Percentiles rank a stretch among this genome's conserved stretches.
These are phyloP conservation scores for Juglanconis juglandina DNA, from an alignment of 2,329 filamentous ascomycete genomes.

Conservation along the genomic window DNA sequence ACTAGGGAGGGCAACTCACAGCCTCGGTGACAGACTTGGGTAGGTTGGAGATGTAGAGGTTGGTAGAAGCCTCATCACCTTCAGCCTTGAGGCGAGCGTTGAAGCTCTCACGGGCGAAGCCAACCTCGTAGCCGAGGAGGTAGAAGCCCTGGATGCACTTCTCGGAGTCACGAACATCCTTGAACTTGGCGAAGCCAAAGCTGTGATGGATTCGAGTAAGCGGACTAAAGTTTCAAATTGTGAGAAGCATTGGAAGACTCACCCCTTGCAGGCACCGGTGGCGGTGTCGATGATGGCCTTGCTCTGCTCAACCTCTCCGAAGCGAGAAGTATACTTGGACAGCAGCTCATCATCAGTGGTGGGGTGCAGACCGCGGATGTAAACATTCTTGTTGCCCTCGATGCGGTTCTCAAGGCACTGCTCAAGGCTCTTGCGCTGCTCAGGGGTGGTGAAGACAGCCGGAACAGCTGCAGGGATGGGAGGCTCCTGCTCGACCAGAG, in stretches of 20 bases:
- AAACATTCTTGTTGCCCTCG: constrained; percentile 91
- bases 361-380: constrained; percentile 92
- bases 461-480: constrained; percentile 84
- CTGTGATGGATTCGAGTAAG: constrained; percentile 46
- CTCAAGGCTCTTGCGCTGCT: constrained; percentile 84
- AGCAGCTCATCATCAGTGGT: constrained; percentile 93
- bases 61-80: constrained; percentile 84
- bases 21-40: constrained; percentile 89
- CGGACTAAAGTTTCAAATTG: constrained; percentile 5
- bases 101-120: constrained; percentile 95
- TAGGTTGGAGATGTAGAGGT: constrained; percentile 96
- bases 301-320: constrained; percentile 91
- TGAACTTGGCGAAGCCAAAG: constrained; percentile 97
- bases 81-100: constrained; percentile 97
- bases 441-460: constrained; percentile 79
- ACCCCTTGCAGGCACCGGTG: constrained; percentile 96
- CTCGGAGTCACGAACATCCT: constrained; percentile 81
- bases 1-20: constrained; percentile 47
- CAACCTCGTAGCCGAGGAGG: constrained; percentile 92
- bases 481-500: constrained; percentile 71
- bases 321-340: constrained; percentile 76
- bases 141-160: constrained; percentile 96
- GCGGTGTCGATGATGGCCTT: constrained; percentile 97
- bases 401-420: constrained; percentile 92
- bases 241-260: constrained; percentile 28